These are phyloP conservation scores for Theileria equi DNA, from an alignment of 169 alveolate genomes.

Conservation along the genomic window DNA sequence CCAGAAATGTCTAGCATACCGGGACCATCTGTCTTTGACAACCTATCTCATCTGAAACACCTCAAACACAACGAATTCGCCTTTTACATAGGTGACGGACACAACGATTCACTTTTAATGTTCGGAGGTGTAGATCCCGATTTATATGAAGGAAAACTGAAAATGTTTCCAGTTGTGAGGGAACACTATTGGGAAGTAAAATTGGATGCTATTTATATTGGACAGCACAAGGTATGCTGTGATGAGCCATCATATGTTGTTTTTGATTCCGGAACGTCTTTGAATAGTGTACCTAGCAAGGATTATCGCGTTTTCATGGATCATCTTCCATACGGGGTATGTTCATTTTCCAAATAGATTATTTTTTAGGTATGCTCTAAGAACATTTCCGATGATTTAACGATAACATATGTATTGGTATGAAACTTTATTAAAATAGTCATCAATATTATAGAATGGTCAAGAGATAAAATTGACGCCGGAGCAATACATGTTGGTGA, in stretches of 20 bases:
- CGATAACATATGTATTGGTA: background rate
- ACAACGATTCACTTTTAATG: constrained; percentile 65
- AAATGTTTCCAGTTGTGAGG: constrained; percentile 82
- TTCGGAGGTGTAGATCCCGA: constrained; percentile 82
- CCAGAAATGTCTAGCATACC: constrained; percentile 84
- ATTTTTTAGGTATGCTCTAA: background rate
- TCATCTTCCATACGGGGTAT: constrained; percentile 6
- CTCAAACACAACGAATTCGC: constrained; percentile 77
- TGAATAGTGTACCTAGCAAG: constrained; percentile 79
- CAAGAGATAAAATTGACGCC: constrained; percentile 56
- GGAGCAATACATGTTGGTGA: constrained; percentile 60
- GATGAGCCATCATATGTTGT: constrained; percentile 77
- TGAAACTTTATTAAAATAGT: background rate
- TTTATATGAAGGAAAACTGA: constrained; percentile 72
- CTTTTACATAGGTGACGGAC: constrained; percentile 76
- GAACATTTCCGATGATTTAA: background rate
- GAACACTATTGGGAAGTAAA: constrained; percentile 87
- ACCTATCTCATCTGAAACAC: constrained; percentile 63
- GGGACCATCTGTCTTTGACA: constrained; percentile 77
- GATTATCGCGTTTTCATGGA: constrained; percentile 62
- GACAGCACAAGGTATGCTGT: constrained; percentile 80
- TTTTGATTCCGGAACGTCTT: constrained; percentile 85
- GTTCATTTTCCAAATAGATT: too few species aligned
- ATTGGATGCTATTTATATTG: constrained; percentile 79
- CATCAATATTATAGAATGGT: constrained; percentile 22